phyloP scores from a whole-genome alignment of 2,329 filamentous ascomycete genomes.

The Neodidymelliopsis sp. region DNA sequence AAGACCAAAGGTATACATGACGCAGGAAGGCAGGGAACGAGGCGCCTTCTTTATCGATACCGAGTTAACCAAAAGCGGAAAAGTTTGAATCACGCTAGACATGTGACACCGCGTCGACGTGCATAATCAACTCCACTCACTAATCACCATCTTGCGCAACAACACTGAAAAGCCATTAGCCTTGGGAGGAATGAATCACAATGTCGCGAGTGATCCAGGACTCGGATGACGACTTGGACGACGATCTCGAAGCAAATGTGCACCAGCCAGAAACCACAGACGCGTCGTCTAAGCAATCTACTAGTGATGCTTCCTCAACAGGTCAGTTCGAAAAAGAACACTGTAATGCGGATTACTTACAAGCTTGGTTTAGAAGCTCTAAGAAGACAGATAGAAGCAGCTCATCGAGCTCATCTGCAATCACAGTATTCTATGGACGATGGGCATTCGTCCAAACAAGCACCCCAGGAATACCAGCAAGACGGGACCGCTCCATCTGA shows the following conservation, averaged over 20 bases:
- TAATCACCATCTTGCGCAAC: not conserved
- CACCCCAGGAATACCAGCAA: not conserved
- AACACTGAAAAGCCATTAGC: not conserved
- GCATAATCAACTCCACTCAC: slow-evolving; percentile 14
- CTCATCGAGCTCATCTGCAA: slow-evolving; percentile 37
- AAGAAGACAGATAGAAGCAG: slow-evolving; percentile 27
- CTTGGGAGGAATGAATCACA: slow-evolving; percentile 8
- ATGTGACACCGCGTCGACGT: slow-evolving; percentile 35
- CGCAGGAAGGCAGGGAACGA: not conserved
- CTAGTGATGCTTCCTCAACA: slow-evolving; percentile 14
- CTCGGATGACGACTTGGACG: slow-evolving; percentile 48
- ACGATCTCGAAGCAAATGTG: slow-evolving; percentile 32
- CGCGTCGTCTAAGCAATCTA: slow-evolving; percentile 25
- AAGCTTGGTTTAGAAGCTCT: slow-evolving; percentile 2
- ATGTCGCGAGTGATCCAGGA: slow-evolving; percentile 46
- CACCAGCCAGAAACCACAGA: slow-evolving; percentile 19
- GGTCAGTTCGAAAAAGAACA: not conserved
- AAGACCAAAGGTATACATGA: not conserved
- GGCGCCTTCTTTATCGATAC: not conserved
- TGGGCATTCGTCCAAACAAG: slow-evolving; percentile 5
- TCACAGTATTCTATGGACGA: slow-evolving; percentile 12
- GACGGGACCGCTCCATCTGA: not conserved
- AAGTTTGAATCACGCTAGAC: slow-evolving; percentile 17
- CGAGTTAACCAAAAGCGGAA: slow-evolving; percentile 17
- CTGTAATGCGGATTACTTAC: not conserved